These are phyloP conservation scores for Elsinoe necatrix DNA, from an alignment of 2,329 filamentous ascomycete genomes.

Conservation along the genomic window DNA sequence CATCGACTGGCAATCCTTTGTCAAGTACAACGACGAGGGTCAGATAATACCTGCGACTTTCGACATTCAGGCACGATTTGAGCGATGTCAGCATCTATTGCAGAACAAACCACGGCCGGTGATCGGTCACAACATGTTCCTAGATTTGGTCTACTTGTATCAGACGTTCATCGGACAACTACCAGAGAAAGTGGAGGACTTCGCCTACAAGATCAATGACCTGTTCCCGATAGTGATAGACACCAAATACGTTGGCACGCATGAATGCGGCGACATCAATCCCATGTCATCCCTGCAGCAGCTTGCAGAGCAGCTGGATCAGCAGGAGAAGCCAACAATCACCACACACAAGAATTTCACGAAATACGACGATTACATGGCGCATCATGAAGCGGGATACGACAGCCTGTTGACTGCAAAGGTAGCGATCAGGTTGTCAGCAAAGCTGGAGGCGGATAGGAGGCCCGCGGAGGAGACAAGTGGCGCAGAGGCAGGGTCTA, in stretches of 20 bases:
- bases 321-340: constrained; percentile 37
- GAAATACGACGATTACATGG: constrained; percentile 33
- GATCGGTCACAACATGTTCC: constrained; percentile 58
- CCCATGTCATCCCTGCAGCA: constrained; percentile 42
- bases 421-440: constrained; percentile 48
- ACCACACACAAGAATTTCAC: constrained; percentile 30
- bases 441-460: constrained; percentile 40
- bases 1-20: constrained; percentile 32
- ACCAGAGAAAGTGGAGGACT: constrained; percentile 47
- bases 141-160: constrained; percentile 57
- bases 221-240: constrained; percentile 52
- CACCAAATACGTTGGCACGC: constrained; percentile 56
- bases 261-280: constrained; percentile 46
- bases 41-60: constrained; percentile 30
- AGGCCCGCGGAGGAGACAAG: constrained; percentile 17
- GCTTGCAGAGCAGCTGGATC: constrained; percentile 37
- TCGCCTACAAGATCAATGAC: constrained; percentile 42
- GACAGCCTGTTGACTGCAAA: constrained; percentile 54
- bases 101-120: constrained; percentile 43
- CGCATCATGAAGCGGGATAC: constrained; percentile 54
- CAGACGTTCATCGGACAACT: constrained; percentile 52
- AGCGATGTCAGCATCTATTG: constrained; percentile 36
- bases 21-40: constrained; percentile 29
- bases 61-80: constrained; percentile 31
- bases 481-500: constrained; percentile 18